Conservation (phyloP, 257 asterid genomes). For the Avicennia marina region DNA sequence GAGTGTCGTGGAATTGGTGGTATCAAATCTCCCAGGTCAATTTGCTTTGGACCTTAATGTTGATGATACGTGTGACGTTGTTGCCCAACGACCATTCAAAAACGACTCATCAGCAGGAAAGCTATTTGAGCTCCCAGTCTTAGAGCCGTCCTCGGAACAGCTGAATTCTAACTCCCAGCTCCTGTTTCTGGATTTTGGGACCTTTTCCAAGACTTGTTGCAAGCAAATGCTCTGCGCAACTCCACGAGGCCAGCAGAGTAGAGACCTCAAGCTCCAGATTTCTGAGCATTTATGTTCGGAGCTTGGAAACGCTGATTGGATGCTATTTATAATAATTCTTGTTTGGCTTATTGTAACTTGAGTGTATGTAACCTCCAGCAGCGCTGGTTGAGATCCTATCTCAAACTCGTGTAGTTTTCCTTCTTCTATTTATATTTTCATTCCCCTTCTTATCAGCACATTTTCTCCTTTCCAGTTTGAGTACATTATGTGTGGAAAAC, state of each 20-base stretch:
- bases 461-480: neutral
- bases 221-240: neutral
- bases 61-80: conserved; percentile 1
- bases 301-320: conserved; percentile 11
- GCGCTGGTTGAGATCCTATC: conserved; percentile 4
- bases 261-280: conserved; percentile 23
- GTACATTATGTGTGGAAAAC: conserved; percentile 10
- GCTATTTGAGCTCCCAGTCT: conserved; percentile 2
- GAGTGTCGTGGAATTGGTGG: conserved; percentile 20
- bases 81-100: conserved; percentile 12
- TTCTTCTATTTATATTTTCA: too few relatives aligned
- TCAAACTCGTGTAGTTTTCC: neutral
- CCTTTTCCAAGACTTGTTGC: conserved; percentile 4
- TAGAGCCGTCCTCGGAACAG: conserved; percentile 10
- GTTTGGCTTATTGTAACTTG: conserved; percentile 18
- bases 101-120: conserved; percentile 18
- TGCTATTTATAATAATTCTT: conserved; percentile 15
- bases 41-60: conserved; percentile 18
- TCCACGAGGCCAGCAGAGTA: conserved; percentile 49
- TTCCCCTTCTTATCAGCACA: neutral
- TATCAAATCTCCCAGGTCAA: conserved; percentile 13
- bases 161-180: conserved; percentile 38
- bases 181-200: conserved; percentile 13
- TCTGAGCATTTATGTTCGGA: conserved; percentile 23
- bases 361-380: conserved; percentile 5